A percentile compares a stretch with the other conserved stretches of the same genome.
Conservation (phyloP, 2,329 filamentous ascomycete genomes). For the Diplodia intermedia region DNA sequence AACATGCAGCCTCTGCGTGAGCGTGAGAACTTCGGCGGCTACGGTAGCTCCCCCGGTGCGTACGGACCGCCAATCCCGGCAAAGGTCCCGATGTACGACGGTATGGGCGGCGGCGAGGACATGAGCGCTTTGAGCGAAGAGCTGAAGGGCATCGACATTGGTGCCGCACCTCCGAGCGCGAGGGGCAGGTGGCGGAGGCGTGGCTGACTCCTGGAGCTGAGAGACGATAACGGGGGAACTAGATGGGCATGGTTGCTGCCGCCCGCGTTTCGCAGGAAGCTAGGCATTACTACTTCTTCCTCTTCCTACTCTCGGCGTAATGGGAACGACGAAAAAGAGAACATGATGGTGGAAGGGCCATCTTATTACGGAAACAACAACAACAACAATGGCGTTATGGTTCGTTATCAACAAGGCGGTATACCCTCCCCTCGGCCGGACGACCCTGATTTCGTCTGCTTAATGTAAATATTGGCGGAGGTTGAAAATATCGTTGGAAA, state of each 20-base stretch:
- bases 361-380: neutral
- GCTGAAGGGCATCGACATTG: conserved; percentile 63
- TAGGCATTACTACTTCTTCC: conserved; percentile 1
- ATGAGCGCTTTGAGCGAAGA: conserved; percentile 72
- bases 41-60: conserved; percentile 40
- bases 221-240: conserved; percentile 1
- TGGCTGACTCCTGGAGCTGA: conserved; percentile 21
- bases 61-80: conserved; percentile 69
- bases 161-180: conserved; percentile 36
- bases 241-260: conserved; percentile 20
- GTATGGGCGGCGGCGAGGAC: conserved; percentile 52
- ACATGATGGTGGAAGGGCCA: neutral
- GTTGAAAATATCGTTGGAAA: neutral
- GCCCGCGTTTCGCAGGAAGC: neutral
- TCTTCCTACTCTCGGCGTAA: conserved; percentile 11
- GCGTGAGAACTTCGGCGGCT: conserved; percentile 45
- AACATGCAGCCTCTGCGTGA: conserved; percentile 42
- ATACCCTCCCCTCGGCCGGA: conserved; percentile 22
- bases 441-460: conserved; percentile 11
- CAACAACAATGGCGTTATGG: conserved; percentile 20
- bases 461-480: conserved; percentile 27
- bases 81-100: conserved; percentile 68
- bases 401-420: conserved; percentile 4
- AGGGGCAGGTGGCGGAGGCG: conserved; percentile 24
- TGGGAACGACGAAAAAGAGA: conserved; percentile 15